phyloP scores from a whole-genome alignment of 2,329 filamentous ascomycete genomes.

The Paecilomyces sp. region DNA sequence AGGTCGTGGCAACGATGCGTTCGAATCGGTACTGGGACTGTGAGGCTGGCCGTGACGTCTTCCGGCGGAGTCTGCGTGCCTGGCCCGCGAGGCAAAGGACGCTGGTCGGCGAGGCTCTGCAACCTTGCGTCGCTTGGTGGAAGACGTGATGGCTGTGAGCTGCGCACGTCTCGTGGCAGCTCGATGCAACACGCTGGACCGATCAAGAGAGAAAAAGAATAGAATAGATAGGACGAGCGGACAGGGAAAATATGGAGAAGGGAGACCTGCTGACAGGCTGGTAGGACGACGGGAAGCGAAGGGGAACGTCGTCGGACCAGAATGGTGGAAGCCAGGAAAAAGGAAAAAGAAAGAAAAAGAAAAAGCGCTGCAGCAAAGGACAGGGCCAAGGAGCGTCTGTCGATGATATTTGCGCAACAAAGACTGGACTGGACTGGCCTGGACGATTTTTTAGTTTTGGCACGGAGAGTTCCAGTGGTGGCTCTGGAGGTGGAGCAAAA shows the following conservation, averaged over 20 bases:
- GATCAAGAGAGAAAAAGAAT: not conserved
- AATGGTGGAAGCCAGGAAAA: not conserved
- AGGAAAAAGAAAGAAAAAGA: not conserved
- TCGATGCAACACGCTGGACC: conserved; percentile 20
- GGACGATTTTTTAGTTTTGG: not conserved
- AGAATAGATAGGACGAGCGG: too few species aligned
- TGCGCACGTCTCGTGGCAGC: conserved; percentile 38
- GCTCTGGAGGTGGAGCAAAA: too few species aligned
- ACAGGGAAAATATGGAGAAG: not conserved
- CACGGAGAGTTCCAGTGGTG: not conserved
- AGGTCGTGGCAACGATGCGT: conserved; percentile 2
- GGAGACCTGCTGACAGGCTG: not conserved
- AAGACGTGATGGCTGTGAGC: conserved; percentile 44
- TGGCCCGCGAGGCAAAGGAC: conserved; percentile 17
- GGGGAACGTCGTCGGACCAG: not conserved
- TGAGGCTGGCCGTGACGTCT: conserved; percentile 24
- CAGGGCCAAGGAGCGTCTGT: not conserved
- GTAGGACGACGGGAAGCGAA: not conserved
- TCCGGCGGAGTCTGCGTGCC: conserved; percentile 16
- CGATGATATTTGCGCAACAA: not conserved
- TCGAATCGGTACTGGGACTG: not conserved
- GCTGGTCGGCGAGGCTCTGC: conserved; percentile 35
- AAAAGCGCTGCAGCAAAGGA: not conserved
- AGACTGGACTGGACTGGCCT: not conserved
- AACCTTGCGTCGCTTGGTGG: conserved; percentile 43